These are phyloP conservation scores for Dactylis glomerata DNA, from an alignment of 176 grass and related monocot genomes.

Conservation along the genomic window DNA sequence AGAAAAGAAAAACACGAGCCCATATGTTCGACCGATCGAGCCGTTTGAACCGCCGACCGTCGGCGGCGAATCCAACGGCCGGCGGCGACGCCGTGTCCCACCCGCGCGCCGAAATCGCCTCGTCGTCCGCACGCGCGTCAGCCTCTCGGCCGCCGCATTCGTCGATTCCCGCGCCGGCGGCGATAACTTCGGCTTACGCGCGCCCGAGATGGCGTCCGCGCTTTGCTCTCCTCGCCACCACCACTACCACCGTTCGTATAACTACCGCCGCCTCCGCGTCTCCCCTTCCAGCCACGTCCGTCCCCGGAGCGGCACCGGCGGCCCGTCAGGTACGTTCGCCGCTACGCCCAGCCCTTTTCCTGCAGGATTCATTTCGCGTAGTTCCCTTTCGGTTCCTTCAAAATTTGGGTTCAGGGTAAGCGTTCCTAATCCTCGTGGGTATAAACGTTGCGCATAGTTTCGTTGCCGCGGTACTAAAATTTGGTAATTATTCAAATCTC, in stretches of 20 bases:
- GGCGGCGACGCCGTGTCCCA: background rate
- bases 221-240: background rate
- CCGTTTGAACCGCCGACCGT: background rate
- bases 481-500: background rate
- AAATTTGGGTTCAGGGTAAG: background rate
- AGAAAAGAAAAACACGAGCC: background rate
- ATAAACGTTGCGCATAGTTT: background rate
- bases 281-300: background rate
- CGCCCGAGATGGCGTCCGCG: slow-evolving; percentile 17
- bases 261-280: background rate
- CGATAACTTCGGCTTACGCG: background rate
- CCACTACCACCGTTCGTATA: background rate
- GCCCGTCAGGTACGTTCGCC: background rate
- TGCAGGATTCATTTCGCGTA: background rate
- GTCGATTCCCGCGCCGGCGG: slow-evolving; percentile 5
- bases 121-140: slow-evolving; percentile 25
- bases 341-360: background rate
- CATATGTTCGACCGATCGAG: background rate
- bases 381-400: background rate
- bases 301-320: background rate
- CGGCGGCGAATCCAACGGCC: background rate
- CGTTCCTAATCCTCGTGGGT: background rate
- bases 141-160: slow-evolving; percentile 7
- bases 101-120: background rate
- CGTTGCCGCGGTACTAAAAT: background rate